Evolutionary conservation across 1,139 yeast genomes (phyloP), one percentile per base, ranked within the genome.

Genomic region (Geotrichum klebahnii): DNA sequence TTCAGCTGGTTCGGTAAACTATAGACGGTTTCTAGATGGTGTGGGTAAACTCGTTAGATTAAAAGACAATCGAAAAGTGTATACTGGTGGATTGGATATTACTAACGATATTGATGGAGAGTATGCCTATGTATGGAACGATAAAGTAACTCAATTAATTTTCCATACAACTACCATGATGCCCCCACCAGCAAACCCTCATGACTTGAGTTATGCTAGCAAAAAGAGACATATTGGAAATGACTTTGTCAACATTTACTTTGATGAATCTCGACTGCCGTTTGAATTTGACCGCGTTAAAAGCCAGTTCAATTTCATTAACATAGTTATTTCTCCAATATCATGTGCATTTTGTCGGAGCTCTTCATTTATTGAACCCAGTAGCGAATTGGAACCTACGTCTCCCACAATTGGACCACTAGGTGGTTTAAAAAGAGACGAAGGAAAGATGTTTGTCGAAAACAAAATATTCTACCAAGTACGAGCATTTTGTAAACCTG

Each of bases 141-240:
- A 84, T 57, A 81, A 82, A 61, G 78, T 79, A 32, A 74, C 80
- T 1, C 96, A 86, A 62, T 68, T 87, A 44, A 76, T 86, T 5
- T 88, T 79, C 66, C 96, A 87, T 63, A 77, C 86, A 2, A 81
- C 89, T 1, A 85, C 95, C 57, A 68, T 88, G 76, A 87, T 88
- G 95, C 83, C 84, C 1, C 70, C 72, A 46, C 65, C 62, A n/a
- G 57, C 57, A 3, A 61, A 65, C 46, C 69, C 68, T 5, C 70
- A 70, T 32, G 83, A 80, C 57, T 63, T 67, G 16, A 66, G 67
- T 19, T 69, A 68, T 44, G 76, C 83, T 14, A 65, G 75, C 61
- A 87, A 86, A 65, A 88, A 87, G 65, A 69, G 90, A 50, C 96
- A 87, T 62, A 84, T 87, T 57, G 96, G 96, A 3, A 88, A 88